These are phyloP conservation scores for Boeremia lycopersici DNA, from an alignment of 2,329 filamentous ascomycete species.

Conservation along the genomic window DNA sequence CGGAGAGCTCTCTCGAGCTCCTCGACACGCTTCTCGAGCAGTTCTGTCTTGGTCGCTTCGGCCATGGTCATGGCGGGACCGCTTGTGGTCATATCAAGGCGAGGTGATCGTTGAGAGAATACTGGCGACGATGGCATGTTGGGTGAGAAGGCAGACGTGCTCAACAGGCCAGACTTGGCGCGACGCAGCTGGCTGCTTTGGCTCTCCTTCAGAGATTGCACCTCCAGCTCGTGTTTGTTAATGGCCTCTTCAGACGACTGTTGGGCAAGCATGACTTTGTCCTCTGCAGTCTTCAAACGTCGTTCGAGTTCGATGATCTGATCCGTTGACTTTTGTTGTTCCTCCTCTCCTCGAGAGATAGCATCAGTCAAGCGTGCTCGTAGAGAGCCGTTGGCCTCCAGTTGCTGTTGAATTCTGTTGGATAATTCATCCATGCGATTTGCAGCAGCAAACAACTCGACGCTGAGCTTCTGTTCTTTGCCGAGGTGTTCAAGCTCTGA, in stretches of 20 bases:
- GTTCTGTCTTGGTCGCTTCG: slow-evolving; percentile 74
- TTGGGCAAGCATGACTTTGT: slow-evolving; percentile 81
- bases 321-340: slow-evolving; percentile 78
- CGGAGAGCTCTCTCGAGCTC: slow-evolving; percentile 83
- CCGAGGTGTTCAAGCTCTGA: slow-evolving; percentile 62
- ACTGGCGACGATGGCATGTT: slow-evolving; percentile 68
- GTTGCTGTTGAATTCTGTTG: slow-evolving; percentile 77
- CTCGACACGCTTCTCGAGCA: slow-evolving; percentile 76
- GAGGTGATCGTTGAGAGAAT: slow-evolving; percentile 63
- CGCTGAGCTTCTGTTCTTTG: slow-evolving; percentile 68
- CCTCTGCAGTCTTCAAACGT: slow-evolving; percentile 80
- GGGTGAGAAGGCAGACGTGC: slow-evolving; percentile 59
- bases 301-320: slow-evolving; percentile 85
- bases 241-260: slow-evolving; percentile 85
- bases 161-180: slow-evolving; percentile 61
- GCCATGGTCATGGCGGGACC: slow-evolving; percentile 65
- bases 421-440: slow-evolving; percentile 80
- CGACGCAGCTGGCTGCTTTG: slow-evolving; percentile 79
- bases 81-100: slow-evolving; percentile 65
- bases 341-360: slow-evolving; percentile 80
- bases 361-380: slow-evolving; percentile 78
- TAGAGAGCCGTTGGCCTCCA: slow-evolving; percentile 77
- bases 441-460: slow-evolving; percentile 75
- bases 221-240: slow-evolving; percentile 82
- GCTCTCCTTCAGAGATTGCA: slow-evolving; percentile 74